phyloP scores from a whole-genome alignment of 2,329 filamentous ascomycete genomes.

The Geosmithia morbida region DNA sequence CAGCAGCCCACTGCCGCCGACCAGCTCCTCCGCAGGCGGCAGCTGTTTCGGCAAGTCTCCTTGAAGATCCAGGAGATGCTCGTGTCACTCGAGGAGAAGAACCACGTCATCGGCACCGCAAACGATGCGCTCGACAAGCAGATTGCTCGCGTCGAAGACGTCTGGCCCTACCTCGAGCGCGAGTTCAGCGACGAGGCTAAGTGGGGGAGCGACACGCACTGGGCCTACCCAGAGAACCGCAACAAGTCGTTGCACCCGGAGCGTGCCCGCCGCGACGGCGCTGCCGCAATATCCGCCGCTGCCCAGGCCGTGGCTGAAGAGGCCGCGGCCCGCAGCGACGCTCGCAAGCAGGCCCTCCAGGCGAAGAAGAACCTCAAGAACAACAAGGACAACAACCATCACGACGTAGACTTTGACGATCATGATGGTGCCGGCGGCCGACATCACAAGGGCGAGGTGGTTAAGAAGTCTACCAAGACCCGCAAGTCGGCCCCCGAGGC shows the following conservation, averaged over 20 bases:
- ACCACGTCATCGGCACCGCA: slow-evolving; percentile 86
- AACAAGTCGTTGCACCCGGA: slow-evolving; percentile 53
- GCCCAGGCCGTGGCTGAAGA: slow-evolving; percentile 69
- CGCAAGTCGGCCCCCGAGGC: slow-evolving; percentile 40
- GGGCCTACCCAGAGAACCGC: slow-evolving; percentile 87
- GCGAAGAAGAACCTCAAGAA: slow-evolving; percentile 59
- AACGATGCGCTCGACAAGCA: slow-evolving; percentile 82
- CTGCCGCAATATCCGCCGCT: slow-evolving; percentile 62
- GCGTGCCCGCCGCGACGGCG: slow-evolving; percentile 63
- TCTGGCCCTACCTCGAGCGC: slow-evolving; percentile 71
- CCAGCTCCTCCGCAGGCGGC: slow-evolving; percentile 45
- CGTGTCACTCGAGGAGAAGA: slow-evolving; percentile 89
- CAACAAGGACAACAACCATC: slow-evolving; percentile 38
- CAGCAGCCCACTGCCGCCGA: slow-evolving; percentile 19
- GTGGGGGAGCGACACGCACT: slow-evolving; percentile 81
- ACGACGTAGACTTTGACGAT: slow-evolving; percentile 73
- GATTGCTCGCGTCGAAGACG: slow-evolving; percentile 68
- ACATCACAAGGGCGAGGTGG: slow-evolving; percentile 24
- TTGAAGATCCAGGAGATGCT: slow-evolving; percentile 73
- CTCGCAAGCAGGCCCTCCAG: slow-evolving; percentile 66
- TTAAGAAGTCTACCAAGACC: slow-evolving; percentile 54
- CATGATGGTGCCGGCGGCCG: slow-evolving; percentile 25
- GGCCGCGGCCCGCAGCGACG: slow-evolving; percentile 70
- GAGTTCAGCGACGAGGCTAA: slow-evolving; percentile 94
- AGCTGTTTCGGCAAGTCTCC: slow-evolving; percentile 66